These are phyloP conservation scores for Apiotrichum brassicae DNA, from an alignment of 1,284 basidiomycete species.

Conservation along the genomic window DNA sequence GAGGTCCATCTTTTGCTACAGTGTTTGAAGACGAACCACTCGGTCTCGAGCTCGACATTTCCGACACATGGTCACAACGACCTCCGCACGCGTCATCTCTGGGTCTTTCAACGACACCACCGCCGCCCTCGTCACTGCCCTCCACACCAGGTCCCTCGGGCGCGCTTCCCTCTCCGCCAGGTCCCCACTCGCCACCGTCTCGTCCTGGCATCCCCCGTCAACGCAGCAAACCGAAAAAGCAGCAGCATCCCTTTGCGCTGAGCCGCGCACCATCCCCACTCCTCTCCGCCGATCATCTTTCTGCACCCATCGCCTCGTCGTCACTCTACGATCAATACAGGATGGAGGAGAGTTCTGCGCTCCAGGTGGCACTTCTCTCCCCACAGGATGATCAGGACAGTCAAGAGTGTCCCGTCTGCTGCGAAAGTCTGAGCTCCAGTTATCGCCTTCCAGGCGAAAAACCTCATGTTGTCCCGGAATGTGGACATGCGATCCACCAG, in stretches of 20 bases:
- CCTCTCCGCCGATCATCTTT: slow-evolving; percentile 8
- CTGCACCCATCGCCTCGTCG: slow-evolving; percentile 4
- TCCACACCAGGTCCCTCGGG: not conserved
- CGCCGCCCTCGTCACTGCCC: not conserved
- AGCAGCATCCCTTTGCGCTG: slow-evolving; percentile 31
- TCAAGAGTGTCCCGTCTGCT: slow-evolving; percentile 46
- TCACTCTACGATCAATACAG: slow-evolving; percentile 24
- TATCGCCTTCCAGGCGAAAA: slow-evolving; percentile 76
- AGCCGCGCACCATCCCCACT: slow-evolving; percentile 18
- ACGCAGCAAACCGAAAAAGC: slow-evolving; percentile 15
- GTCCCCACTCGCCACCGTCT: not conserved
- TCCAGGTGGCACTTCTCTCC: slow-evolving; percentile 37
- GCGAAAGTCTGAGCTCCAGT: slow-evolving; percentile 41
- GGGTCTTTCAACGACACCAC: not conserved
- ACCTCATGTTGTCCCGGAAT: slow-evolving; percentile 90
- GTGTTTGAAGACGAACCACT: slow-evolving; percentile 12
- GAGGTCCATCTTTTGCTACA: slow-evolving; percentile 9
- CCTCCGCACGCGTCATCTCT: not conserved
- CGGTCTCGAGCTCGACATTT: not conserved
- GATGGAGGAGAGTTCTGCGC: slow-evolving; percentile 17
- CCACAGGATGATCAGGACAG: slow-evolving; percentile 32
- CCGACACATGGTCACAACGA: not conserved
- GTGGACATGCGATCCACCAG: slow-evolving; percentile 94
- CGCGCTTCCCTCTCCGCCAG: not conserved
- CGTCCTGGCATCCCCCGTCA: not conserved